phyloP scores from a whole-genome alignment of 2,329 filamentous ascomycete genomes.

The Penicillium sp. region DNA sequence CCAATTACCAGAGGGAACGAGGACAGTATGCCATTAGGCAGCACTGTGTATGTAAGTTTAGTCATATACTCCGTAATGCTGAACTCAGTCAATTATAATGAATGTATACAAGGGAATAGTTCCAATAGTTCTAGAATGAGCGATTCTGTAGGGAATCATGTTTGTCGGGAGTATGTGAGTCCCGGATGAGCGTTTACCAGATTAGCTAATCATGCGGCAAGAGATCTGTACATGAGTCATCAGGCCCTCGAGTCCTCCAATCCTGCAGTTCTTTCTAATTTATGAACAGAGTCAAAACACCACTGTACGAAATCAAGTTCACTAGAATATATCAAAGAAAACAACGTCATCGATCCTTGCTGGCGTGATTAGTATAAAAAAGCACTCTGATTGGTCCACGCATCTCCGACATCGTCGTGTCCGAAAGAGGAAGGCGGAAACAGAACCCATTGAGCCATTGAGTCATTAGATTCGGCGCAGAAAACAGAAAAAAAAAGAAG shows the following conservation, averaged over 20 bases:
- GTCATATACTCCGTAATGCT: too few species aligned
- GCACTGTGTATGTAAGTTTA: too few species aligned
- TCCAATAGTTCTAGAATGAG: too few species aligned
- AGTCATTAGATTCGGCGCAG: neutral
- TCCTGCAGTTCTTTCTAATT: neutral
- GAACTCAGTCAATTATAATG: too few species aligned
- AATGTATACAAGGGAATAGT: too few species aligned
- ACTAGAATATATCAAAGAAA: too few species aligned
- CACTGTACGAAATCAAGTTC: too few species aligned
- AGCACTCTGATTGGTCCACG: constrained; percentile 16
- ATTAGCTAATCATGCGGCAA: neutral
- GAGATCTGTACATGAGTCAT: neutral
- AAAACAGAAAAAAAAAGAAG: neutral
- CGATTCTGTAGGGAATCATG: too few species aligned
- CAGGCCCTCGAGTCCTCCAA: neutral
- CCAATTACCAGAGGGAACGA: too few species aligned
- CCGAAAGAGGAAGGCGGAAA: constrained; percentile 17
- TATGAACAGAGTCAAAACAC: too few species aligned
- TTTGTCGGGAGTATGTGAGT: neutral
- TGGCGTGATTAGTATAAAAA: neutral
- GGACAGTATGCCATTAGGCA: too few species aligned
- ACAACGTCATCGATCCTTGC: neutral
- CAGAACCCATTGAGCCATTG: constrained; percentile 8
- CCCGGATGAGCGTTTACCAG: neutral
- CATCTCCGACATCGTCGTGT: constrained; percentile 22